phyloP scores from a whole-genome alignment of 2,329 filamentous ascomycete species.

The Penicillium sp. region DNA sequence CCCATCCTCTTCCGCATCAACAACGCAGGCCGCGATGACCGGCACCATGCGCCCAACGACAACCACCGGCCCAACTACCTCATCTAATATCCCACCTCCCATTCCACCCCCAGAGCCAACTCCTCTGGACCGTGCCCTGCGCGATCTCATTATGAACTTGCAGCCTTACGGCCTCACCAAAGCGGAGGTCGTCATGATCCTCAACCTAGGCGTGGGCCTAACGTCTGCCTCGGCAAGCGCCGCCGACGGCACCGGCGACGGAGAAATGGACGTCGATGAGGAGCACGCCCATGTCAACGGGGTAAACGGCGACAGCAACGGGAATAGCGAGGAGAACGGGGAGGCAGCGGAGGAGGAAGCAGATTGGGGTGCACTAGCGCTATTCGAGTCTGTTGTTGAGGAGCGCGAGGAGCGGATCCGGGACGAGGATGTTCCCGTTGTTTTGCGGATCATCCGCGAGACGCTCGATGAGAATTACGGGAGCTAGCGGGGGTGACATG shows the following conservation, averaged over 20 bases:
- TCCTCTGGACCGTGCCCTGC: conserved; percentile 40
- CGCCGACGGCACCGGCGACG: conserved; percentile 18
- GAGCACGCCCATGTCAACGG: conserved; percentile 8
- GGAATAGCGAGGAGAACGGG: conserved; percentile 15
- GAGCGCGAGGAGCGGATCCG: conserved; percentile 42
- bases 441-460: conserved; percentile 39
- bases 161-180: conserved; percentile 46
- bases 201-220: conserved; percentile 46
- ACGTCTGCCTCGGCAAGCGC: conserved; percentile 1
- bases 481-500: conserved; percentile 4
- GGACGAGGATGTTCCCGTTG: conserved; percentile 36
- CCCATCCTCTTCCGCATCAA: conserved; percentile 22
- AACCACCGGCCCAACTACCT: conserved; percentile 8
- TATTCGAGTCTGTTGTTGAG: conserved; percentile 44
- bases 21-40: conserved; percentile 23
- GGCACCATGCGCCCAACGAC: conserved; percentile 18
- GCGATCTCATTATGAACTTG: conserved; percentile 36
- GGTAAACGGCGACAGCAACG: conserved; percentile 17
- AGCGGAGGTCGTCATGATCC: conserved; percentile 46
- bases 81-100: conserved; percentile 9
- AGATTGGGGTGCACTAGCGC: conserved; percentile 37
- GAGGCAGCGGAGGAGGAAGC: conserved; percentile 26
- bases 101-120: conserved; percentile 23
- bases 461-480: conserved; percentile 26
- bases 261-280: conserved; percentile 20